A percentile compares a stretch with the other conserved stretches of the same genome.
Evolutionary conservation across 2,329 filamentous ascomycete genomes (phyloP).

Genomic region (Fusarium agapanthi): DNA sequence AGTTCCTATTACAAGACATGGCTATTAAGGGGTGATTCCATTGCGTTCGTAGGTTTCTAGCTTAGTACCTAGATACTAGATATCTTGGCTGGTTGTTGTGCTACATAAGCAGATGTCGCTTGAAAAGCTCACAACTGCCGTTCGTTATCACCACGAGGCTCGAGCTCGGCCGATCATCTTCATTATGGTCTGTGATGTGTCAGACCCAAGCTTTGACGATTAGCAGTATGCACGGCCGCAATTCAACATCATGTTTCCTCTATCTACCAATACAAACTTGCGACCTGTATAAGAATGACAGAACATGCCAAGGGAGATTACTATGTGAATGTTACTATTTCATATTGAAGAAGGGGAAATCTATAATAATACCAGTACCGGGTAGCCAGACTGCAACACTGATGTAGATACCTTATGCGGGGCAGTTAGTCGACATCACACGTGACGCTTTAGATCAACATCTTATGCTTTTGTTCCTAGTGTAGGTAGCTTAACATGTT

Average conservation of each 20-base stretch:
- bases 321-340: background rate
- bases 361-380: background rate
- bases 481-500: background rate
- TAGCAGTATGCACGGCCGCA: background rate
- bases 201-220: conserved; percentile 24
- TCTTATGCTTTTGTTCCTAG: background rate
- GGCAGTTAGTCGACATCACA: background rate
- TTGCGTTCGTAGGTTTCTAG: background rate
- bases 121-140: background rate
- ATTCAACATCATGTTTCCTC: background rate
- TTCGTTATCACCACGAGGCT: background rate
- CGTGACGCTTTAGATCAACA: background rate
- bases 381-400: background rate
- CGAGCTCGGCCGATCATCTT: background rate
- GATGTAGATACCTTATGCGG: background rate
- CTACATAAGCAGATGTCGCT: background rate
- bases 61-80: background rate
- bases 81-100: background rate
- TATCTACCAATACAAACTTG: background rate
- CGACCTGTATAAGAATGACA: background rate
- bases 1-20: background rate
- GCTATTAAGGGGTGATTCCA: background rate
- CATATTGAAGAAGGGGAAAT: background rate
- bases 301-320: background rate
- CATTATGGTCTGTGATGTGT: conserved; percentile 1